These are phyloP conservation scores for Phaffia rhodozyma DNA, from an alignment of 1,284 basidiomycete species.

Conservation along the genomic window DNA sequence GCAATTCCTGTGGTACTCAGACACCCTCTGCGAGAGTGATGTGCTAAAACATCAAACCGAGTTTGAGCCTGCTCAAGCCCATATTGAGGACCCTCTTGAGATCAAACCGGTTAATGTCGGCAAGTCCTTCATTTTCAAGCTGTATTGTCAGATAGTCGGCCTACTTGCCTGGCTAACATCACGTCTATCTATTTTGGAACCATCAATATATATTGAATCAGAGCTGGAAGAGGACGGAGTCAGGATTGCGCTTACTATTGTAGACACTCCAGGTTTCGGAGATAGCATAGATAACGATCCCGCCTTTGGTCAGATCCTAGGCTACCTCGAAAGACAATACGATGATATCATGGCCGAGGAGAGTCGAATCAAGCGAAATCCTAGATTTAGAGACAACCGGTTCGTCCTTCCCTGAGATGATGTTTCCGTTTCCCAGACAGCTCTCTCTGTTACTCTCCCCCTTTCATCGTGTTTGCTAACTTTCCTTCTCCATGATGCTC, in stretches of 20 bases:
- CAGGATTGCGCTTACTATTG: slow-evolving; percentile 92
- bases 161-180: slow-evolving; percentile 8
- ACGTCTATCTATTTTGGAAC: not conserved
- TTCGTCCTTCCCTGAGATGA: not conserved
- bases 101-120: slow-evolving; percentile 94
- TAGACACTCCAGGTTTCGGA: slow-evolving; percentile 97
- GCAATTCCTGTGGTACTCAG: too few species aligned
- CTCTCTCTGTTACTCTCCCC: not conserved
- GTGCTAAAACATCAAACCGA: slow-evolving; percentile 56
- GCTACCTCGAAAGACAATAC: slow-evolving; percentile 96
- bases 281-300: slow-evolving; percentile 99
- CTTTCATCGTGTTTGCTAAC: not conserved
- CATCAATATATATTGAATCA: slow-evolving; percentile 29
- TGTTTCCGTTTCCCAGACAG: not conserved
- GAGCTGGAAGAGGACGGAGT: slow-evolving; percentile 98
- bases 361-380: slow-evolving; percentile 98
- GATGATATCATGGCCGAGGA: slow-evolving; percentile 98
- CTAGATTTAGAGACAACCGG: slow-evolving; percentile 97
- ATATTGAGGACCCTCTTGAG: slow-evolving; percentile 85
- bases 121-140: slow-evolving; percentile 37
- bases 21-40: slow-evolving; percentile 73
- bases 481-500: not conserved
- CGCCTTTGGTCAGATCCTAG: slow-evolving; percentile 91
- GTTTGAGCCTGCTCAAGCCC: slow-evolving; percentile 77
- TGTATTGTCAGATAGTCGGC: not conserved